phyloP scores from a whole-genome alignment of 2,329 filamentous ascomycete species.

The Phyllosticta ampelicida region DNA sequence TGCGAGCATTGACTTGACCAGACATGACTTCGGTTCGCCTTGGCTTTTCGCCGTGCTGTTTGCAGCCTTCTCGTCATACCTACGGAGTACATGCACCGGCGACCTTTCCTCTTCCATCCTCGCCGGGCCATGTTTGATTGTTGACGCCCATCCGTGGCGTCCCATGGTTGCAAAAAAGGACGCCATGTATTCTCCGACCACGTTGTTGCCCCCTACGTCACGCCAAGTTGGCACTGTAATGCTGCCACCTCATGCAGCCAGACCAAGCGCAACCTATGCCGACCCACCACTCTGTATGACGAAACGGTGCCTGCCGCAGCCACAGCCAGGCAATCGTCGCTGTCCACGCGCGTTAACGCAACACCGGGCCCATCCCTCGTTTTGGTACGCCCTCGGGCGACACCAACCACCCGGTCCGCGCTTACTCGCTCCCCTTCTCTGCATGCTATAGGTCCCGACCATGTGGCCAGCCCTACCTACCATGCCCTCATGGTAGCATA shows the following conservation, averaged over 20 bases:
- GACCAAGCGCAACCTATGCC: background rate
- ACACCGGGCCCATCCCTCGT: background rate
- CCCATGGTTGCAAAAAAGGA: background rate
- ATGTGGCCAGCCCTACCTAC: background rate
- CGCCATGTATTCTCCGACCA: background rate
- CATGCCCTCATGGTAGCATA: background rate
- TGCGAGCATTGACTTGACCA: background rate
- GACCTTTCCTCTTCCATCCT: background rate
- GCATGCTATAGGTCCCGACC: background rate
- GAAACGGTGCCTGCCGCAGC: background rate
- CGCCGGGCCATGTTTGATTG: background rate
- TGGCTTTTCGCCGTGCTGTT: constrained; percentile 1
- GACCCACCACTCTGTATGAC: background rate
- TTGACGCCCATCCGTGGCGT: background rate
- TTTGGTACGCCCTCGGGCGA: background rate
- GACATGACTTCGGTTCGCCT: background rate
- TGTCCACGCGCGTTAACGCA: background rate
- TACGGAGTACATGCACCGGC: constrained; percentile 3
- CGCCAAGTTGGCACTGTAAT: background rate
- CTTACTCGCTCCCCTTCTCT: background rate
- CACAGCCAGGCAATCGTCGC: background rate
- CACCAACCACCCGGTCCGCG: background rate
- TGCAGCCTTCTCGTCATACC: background rate
- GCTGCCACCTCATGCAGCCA: background rate
- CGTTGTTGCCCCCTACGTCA: background rate